Percentiles rank a stretch among this genome's conserved stretches.
phyloP scores from a whole-genome alignment of 176 grass and related monocot species.

The Thinopyrum elongatum region DNA sequence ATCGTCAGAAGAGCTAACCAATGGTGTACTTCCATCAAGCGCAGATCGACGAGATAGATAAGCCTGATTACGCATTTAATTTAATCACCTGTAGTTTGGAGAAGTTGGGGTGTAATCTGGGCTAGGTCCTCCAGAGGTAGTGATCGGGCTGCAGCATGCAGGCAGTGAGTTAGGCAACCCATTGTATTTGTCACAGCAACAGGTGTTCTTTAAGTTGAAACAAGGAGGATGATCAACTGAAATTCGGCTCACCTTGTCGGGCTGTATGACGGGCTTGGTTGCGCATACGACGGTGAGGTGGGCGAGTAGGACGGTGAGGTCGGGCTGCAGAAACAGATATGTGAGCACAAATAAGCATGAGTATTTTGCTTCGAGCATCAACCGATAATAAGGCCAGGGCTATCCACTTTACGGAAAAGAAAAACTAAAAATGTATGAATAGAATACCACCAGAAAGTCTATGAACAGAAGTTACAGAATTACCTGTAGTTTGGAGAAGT shows the following conservation, averaged over 20 bases:
- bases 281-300: conserved; percentile 87
- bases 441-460: neutral
- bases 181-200: neutral
- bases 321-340: conserved; percentile 42
- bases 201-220: neutral
- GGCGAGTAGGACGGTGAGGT: conserved; percentile 83
- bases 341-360: neutral
- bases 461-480: neutral
- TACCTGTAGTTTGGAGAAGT: conserved; percentile 86
- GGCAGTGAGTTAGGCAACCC: neutral
- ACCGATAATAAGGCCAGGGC: neutral
- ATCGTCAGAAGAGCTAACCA: neutral
- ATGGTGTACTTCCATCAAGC: neutral
- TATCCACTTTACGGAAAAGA: no score
- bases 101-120: conserved; percentile 93
- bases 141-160: conserved; percentile 53
- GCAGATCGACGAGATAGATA: neutral
- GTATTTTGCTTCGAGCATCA: neutral
- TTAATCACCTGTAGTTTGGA: conserved; percentile 73
- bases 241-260: conserved; percentile 58
- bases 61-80: neutral
- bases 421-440: neutral
- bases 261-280: conserved; percentile 81
- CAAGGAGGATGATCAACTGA: neutral
- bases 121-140: conserved; percentile 54